Evolutionary conservation across 75 land plant genomes (phyloP), one percentile per base, ranked within the genome.

Genomic region (Pinus tabuliformis): DNA sequence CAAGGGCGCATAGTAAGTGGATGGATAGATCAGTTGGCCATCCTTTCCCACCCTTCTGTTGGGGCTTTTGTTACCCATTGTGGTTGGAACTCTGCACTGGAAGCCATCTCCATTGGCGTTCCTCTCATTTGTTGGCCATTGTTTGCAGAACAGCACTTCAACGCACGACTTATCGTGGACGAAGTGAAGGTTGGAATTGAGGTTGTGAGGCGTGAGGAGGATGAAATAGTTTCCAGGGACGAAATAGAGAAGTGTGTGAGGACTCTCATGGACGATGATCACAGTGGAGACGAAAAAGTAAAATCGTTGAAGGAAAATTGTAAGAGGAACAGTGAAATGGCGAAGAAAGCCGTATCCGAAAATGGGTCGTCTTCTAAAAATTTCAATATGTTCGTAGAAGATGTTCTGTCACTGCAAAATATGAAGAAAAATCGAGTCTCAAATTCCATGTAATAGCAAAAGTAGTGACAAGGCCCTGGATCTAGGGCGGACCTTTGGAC

Each of bases 161-260:
- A 64, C 11, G 26, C 65, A 9, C 65, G 37, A 59, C 28, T 73
- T 15, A 30, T 73, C 33, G 75, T 56, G 56, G 75, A 73, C 20
- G 71, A 68, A 36, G 39, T 36, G 11, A 17, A 21, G 28, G 26
- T 73, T 13, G 75, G 49, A 45, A 45, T 45, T 45, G 7, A 45
- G 49, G 49, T 45, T 6, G 49, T 45, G 49, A 45, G 5, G 7
- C 8, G 49, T 45, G 49, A 45, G 6, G 49, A 45, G 49, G 49
- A 45, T 1, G 6, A 49, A 64, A 5, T 78, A 9, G 87, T 89
- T 72, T 57, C 21, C 45, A 42, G 72, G 66, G 86, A 78, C 52
- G 89, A 83, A 26, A 59, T 93, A 56, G 76, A 75, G 65, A 75
- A 79, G 72, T 59, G 58, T 13, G 89, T 89, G 82, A 85, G 66